A percentile compares a stretch with the other conserved stretches of the same genome.
Evolutionary conservation across 177 flowering plant species (phyloP).

Genomic region (Vitis hybrid): DNA sequence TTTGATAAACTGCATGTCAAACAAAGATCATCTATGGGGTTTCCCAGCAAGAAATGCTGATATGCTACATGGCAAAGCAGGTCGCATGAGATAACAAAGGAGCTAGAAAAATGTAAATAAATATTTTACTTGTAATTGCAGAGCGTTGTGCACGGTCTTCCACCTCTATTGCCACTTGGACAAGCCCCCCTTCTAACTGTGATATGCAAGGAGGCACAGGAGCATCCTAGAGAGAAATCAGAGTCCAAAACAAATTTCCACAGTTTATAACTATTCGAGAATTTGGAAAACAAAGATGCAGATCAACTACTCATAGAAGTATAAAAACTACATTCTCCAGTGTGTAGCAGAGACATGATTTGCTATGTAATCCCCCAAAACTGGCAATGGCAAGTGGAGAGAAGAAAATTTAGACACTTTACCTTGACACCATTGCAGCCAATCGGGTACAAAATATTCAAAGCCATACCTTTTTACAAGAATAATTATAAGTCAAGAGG

Average conservation of each 20-base stretch:
- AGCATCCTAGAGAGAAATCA: conserved; percentile 66
- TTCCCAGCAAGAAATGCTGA: not conserved
- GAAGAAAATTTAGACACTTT: not conserved
- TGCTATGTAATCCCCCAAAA: too few species aligned
- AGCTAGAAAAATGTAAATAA: not conserved
- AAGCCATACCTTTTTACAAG: not conserved
- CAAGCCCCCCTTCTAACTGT: conserved; percentile 95
- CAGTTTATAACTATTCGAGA: too few species aligned
- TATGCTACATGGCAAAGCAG: not conserved
- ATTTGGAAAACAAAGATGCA: too few species aligned
- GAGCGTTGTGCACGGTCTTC: conserved; percentile 98
- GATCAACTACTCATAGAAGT: too few species aligned
- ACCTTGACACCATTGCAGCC: not conserved
- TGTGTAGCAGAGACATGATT: too few species aligned
- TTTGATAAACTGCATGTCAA: not conserved
- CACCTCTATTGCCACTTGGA: conserved; percentile 98
- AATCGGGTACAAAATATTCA: not conserved
- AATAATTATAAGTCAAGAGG: not conserved
- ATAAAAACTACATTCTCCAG: too few species aligned
- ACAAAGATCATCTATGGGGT: not conserved
- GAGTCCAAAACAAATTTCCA: conserved; percentile 1
- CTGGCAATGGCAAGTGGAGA: too few species aligned
- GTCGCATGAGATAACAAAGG: not conserved
- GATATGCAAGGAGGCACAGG: conserved; percentile 99
- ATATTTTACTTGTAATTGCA: conserved; percentile 81